These are phyloP conservation scores for Termitomyces eurrhizus DNA, from an alignment of 768 basidiomycete species.

Conservation along the genomic window DNA sequence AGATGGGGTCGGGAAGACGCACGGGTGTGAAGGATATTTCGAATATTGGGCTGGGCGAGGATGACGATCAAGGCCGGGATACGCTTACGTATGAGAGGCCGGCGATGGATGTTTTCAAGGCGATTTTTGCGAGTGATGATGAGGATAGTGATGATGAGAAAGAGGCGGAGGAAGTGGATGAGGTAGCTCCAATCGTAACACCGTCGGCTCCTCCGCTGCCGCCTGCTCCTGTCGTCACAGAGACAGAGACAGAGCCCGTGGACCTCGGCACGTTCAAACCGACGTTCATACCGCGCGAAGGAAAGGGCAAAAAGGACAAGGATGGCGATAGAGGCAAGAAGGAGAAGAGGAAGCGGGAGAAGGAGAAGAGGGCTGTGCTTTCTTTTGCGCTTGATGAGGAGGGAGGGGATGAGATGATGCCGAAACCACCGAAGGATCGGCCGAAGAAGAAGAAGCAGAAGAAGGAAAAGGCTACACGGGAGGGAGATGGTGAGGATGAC, in stretches of 20 bases:
- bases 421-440: conserved; percentile 32
- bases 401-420: conserved; percentile 33
- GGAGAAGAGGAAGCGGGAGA: conserved; percentile 43
- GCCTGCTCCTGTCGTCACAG: conserved; percentile 8
- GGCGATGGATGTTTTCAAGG: conserved; percentile 91
- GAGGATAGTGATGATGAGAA: conserved; percentile 80
- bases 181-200: conserved; percentile 13
- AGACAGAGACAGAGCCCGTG: conserved; percentile 25
- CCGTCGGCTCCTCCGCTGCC: conserved; percentile 8
- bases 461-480: conserved; percentile 27
- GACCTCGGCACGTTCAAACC: conserved; percentile 83
- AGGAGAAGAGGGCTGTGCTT: conserved; percentile 46
- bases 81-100: conserved; percentile 88
- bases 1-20: conserved; percentile 12
- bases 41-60: conserved; percentile 89
- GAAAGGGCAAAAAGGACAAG: conserved; percentile 43
- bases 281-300: conserved; percentile 72
- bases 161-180: conserved; percentile 23
- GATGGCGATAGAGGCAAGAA: conserved; percentile 36
- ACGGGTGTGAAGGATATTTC: conserved; percentile 46
- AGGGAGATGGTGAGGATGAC: conserved; percentile 40
- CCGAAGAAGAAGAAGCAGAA: conserved; percentile 46
- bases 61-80: conserved; percentile 84
- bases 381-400: conserved; percentile 79
- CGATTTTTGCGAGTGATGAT: conserved; percentile 94